A percentile compares a stretch with the other conserved stretches of the same genome.
Evolutionary conservation across 2,329 filamentous ascomycete species (phyloP).

Genomic region (Akanthomyces uredinophilus): DNA sequence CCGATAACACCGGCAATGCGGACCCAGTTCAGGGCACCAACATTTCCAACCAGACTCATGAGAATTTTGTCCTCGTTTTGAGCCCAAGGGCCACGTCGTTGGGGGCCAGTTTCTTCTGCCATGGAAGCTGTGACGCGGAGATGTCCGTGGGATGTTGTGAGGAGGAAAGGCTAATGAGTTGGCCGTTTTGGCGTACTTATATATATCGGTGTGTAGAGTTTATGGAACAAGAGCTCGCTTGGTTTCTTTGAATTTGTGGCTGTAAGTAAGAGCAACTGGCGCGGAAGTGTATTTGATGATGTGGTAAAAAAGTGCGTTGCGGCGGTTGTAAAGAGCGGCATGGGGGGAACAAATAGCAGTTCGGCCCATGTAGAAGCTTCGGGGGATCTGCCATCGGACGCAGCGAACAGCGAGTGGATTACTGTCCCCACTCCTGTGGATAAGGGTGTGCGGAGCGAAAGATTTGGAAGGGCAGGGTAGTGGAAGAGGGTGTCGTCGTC

Average conservation of each 20-base stretch:
- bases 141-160: conserved; percentile 11
- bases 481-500: background rate
- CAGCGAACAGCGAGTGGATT: conserved; percentile 8
- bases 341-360: conserved; percentile 14
- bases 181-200: background rate
- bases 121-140: conserved; percentile 17
- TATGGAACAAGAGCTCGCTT: too few relatives aligned
- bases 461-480: conserved; percentile 12
- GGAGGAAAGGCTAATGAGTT: conserved; percentile 22
- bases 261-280: background rate
- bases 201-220: background rate
- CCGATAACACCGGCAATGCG: conserved; percentile 71
- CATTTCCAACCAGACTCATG: conserved; percentile 62
- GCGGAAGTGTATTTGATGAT: background rate
- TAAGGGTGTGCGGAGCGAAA: conserved; percentile 3
- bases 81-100: conserved; percentile 70
- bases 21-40: conserved; percentile 85
- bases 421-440: conserved; percentile 2
- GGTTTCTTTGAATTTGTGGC: background rate
- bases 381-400: conserved; percentile 15
- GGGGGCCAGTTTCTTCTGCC: conserved; percentile 18
- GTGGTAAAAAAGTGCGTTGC: background rate
- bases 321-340: conserved; percentile 10
- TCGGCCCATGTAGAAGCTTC: conserved; percentile 18
- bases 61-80: conserved; percentile 68